phyloP scores from a whole-genome alignment of 805 yeast species.

The Martiniozyma abietophila region DNA sequence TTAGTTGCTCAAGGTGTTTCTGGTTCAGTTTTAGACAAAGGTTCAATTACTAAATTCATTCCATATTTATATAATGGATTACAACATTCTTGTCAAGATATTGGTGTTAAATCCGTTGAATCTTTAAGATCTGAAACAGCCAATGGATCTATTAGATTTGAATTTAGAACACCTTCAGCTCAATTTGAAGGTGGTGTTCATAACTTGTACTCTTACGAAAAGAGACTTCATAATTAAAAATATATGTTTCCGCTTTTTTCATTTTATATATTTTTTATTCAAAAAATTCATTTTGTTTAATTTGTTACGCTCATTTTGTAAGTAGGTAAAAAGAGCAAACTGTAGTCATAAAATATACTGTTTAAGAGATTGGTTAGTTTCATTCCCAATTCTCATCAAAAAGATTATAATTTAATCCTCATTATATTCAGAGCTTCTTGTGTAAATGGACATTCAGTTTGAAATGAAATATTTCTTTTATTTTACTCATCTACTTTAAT shows the following conservation, averaged over 20 bases:
- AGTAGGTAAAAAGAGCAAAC: too few relatives aligned
- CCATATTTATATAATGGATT: slow-evolving; percentile 93
- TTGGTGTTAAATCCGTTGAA: slow-evolving; percentile 66
- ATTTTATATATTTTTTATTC: slow-evolving; percentile 1
- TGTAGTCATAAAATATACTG: too few relatives aligned
- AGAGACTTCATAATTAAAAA: slow-evolving; percentile 80
- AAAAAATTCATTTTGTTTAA: background rate
- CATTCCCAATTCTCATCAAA: too few relatives aligned
- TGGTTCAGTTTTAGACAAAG: slow-evolving; percentile 95
- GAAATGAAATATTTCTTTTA: too few relatives aligned
- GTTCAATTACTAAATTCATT: slow-evolving; percentile 85
- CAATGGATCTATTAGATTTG: slow-evolving; percentile 76
- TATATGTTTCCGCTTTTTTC: background rate
- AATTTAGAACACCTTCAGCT: slow-evolving; percentile 96
- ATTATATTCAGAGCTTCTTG: too few relatives aligned
- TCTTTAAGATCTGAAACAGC: slow-evolving; percentile 58
- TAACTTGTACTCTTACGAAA: slow-evolving; percentile 93
- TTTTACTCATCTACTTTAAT: too few relatives aligned
- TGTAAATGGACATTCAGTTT: too few relatives aligned
- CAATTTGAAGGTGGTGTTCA: slow-evolving; percentile 98
- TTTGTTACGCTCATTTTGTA: background rate
- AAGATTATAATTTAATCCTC: too few relatives aligned
- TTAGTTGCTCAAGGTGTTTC: slow-evolving; percentile 98
- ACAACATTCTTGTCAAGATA: slow-evolving; percentile 98
- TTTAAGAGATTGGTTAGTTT: too few relatives aligned